phyloP scores from a whole-genome alignment of 2,329 filamentous ascomycete species.

The Colletotrichum truncatum region DNA sequence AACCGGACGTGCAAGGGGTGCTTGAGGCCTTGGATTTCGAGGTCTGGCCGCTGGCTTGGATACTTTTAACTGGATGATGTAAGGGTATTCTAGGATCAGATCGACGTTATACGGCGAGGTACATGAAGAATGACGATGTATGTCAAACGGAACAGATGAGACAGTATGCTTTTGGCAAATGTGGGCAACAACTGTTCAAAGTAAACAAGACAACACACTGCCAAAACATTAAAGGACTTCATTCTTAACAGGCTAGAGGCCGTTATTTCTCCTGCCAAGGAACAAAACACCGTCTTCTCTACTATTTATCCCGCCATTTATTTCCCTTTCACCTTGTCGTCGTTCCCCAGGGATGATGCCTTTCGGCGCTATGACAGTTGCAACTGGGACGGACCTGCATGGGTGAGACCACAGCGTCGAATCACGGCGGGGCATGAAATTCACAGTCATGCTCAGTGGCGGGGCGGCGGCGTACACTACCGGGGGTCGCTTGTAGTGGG shows the following conservation, averaged over 20 bases:
- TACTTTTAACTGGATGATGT: too few species aligned
- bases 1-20: neutral
- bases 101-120: neutral
- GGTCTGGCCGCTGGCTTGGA: neutral
- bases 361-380: slow-evolving; percentile 19
- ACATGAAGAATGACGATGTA: neutral
- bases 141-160: neutral
- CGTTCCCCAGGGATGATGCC: slow-evolving; percentile 16
- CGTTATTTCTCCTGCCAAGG: too few species aligned
- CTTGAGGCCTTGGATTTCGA: neutral
- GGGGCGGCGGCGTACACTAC: neutral
- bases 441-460: neutral
- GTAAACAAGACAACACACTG: neutral
- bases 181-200: neutral
- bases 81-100: too few species aligned
- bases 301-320: neutral
- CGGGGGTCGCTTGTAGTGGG: neutral
- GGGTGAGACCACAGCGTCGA: slow-evolving; percentile 7
- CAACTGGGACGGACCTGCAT: slow-evolving; percentile 23
- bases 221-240: too few species aligned
- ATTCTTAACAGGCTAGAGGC: too few species aligned
- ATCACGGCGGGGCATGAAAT: neutral
- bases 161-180: neutral
- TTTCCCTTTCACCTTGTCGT: neutral
- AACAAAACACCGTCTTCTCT: too few species aligned